These are phyloP conservation scores for Cordyceps cicadae DNA, from an alignment of 2,329 filamentous ascomycete species.

Conservation along the genomic window DNA sequence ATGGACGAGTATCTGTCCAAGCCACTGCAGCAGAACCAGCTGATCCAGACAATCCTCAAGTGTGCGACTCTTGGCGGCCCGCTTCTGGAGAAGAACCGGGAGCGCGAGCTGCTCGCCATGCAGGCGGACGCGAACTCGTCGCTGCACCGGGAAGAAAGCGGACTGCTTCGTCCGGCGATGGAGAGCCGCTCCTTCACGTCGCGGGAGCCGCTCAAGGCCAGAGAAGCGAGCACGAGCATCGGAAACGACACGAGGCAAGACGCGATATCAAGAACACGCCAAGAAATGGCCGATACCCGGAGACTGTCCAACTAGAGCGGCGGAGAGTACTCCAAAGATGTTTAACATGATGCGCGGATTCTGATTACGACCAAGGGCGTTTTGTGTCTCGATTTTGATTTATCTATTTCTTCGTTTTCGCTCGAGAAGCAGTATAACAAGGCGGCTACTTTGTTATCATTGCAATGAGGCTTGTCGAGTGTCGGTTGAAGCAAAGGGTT, in stretches of 20 bases:
- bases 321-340: constrained; percentile 6
- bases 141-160: constrained; percentile 30
- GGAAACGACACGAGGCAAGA: constrained; percentile 33
- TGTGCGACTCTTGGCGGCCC: constrained; percentile 86
- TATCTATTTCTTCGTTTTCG: constrained; percentile 9
- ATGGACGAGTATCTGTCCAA: constrained; percentile 99
- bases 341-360: constrained; percentile 9
- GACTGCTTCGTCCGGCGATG: constrained; percentile 31
- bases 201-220: constrained; percentile 47
- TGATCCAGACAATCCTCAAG: constrained; percentile 96
- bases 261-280: constrained; percentile 41
- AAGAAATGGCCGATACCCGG: constrained; percentile 11
- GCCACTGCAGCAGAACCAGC: constrained; percentile 89
- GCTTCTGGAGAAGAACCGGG: constrained; percentile 67
- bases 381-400: background rate
- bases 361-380: constrained; percentile 7
- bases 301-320: constrained; percentile 8
- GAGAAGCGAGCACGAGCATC: constrained; percentile 44
- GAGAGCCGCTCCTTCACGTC: constrained; percentile 62
- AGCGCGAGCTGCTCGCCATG: constrained; percentile 48
- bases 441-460: constrained; percentile 9
- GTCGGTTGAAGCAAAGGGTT: background rate
- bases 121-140: constrained; percentile 40
- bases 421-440: constrained; percentile 11
- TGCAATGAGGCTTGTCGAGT: background rate